A percentile compares a stretch with the other conserved stretches of the same genome.
Evolutionary conservation across 768 basidiomycete genomes (phyloP).

Genomic region (Mrakia hoshinonis): DNA sequence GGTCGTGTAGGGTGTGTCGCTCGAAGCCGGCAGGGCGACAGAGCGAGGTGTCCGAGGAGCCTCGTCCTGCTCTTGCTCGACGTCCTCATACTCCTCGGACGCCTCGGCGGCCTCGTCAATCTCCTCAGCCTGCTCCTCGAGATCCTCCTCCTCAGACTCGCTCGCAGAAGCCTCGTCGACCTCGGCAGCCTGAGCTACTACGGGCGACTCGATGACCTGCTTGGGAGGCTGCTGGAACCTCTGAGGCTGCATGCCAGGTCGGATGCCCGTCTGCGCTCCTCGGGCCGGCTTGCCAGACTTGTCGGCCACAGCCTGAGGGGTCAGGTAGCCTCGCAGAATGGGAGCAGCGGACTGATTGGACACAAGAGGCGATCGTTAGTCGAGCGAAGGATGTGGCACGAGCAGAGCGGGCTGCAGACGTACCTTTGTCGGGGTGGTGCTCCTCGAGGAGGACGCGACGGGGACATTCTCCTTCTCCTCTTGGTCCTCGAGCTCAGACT

Average conservation of each 20-base stretch:
- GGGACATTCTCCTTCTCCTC: slow-evolving; percentile 4
- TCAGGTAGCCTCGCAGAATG: slow-evolving; percentile 3
- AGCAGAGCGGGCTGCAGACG: neutral
- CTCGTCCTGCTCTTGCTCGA: neutral
- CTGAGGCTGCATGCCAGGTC: neutral
- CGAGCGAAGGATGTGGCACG: neutral
- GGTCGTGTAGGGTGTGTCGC: slow-evolving; percentile 7
- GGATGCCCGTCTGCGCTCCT: neutral
- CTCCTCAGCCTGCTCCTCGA: neutral
- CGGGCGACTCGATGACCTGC: neutral
- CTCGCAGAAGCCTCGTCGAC: no score
- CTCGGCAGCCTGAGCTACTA: neutral
- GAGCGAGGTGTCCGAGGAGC: slow-evolving; percentile 3
- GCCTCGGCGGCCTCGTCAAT: neutral
- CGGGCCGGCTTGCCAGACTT: neutral
- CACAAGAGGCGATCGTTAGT: no score
- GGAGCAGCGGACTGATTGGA: neutral
- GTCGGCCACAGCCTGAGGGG: neutral
- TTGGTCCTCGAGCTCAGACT: neutral
- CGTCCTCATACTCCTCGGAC: neutral
- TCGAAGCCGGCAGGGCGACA: neutral
- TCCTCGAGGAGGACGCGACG: neutral
- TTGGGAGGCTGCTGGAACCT: neutral
- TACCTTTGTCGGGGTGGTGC: neutral
- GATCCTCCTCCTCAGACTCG: neutral